Conservation (phyloP, 2,329 filamentous ascomycete genomes). For the Epichloe scottii region DNA sequence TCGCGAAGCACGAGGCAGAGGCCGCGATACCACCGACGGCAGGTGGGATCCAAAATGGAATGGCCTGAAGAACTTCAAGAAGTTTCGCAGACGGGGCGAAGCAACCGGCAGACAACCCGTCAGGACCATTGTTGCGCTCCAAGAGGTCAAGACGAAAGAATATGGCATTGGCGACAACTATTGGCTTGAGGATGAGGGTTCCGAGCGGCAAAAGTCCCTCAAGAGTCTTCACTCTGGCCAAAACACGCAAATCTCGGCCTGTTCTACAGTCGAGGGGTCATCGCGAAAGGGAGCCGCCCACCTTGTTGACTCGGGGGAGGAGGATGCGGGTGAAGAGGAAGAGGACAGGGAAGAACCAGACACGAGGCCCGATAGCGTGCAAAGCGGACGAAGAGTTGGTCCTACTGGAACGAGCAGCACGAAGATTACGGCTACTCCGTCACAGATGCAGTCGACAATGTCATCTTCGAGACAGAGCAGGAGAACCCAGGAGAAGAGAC, state of each 20-base stretch:
- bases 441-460: constrained; percentile 17
- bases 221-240: neutral
- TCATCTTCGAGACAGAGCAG: constrained; percentile 14
- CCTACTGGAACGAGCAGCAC: constrained; percentile 14
- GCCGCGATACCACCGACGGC: constrained; percentile 38
- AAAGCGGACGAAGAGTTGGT: neutral
- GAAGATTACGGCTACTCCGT: constrained; percentile 14
- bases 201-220: constrained; percentile 15
- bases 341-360: constrained; percentile 3
- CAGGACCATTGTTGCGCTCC: constrained; percentile 54
- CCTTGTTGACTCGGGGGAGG: constrained; percentile 21
- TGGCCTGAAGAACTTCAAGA: constrained; percentile 91
- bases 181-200: constrained; percentile 49
- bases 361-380: neutral
- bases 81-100: constrained; percentile 54
- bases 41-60: constrained; percentile 88
- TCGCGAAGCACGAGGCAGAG: constrained; percentile 20
- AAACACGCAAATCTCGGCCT: neutral
- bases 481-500: constrained; percentile 20
- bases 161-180: constrained; percentile 67
- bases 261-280: neutral
- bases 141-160: constrained; percentile 57
- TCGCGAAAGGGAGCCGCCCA: constrained; percentile 12
- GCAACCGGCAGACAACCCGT: constrained; percentile 26
- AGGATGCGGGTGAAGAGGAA: constrained; percentile 17